Evolutionary conservation across 1,284 basidiomycete genomes (phyloP).

Genomic region (Leccinum proximum): DNA sequence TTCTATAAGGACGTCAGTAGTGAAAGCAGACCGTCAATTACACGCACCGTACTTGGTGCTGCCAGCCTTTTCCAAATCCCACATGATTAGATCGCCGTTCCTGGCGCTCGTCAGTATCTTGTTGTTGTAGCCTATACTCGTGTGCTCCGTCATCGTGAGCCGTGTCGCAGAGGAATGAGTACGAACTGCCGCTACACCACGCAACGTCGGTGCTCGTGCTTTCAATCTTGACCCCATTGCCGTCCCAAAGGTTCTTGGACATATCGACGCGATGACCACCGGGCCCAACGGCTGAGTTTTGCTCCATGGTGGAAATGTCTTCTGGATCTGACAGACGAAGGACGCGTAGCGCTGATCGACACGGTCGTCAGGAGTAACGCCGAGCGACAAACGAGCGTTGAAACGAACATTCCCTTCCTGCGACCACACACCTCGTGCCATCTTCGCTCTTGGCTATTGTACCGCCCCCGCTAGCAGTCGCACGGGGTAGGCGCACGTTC

Average conservation of each 20-base stretch:
- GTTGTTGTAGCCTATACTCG: conserved; percentile 57
- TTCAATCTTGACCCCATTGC: conserved; percentile 71
- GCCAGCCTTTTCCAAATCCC: conserved; percentile 74
- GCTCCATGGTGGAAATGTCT: conserved; percentile 38
- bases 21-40: conserved; percentile 7
- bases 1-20: conserved; percentile 41
- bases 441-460: conserved; percentile 66
- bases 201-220: conserved; percentile 76
- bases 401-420: conserved; percentile 69
- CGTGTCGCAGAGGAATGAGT: background rate
- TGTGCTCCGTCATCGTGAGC: background rate
- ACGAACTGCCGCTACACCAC: conserved; percentile 78
- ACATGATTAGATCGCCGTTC: conserved; percentile 84
- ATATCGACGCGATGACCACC: conserved; percentile 63
- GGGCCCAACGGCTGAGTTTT: conserved; percentile 50
- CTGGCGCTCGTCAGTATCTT: conserved; percentile 83
- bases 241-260: conserved; percentile 71
- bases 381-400: conserved; percentile 3
- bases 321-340: conserved; percentile 51
- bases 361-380: conserved; percentile 13
- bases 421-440: conserved; percentile 60
- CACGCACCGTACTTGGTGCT: conserved; percentile 66
- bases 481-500: conserved; percentile 54
- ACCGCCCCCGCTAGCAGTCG: conserved; percentile 56
- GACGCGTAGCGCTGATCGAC: conserved; percentile 57